Evolutionary conservation across 106 monocot species (phyloP), one percentile per base, ranked within the genome.

Genomic region (Acanthochlamys bracteata): DNA sequence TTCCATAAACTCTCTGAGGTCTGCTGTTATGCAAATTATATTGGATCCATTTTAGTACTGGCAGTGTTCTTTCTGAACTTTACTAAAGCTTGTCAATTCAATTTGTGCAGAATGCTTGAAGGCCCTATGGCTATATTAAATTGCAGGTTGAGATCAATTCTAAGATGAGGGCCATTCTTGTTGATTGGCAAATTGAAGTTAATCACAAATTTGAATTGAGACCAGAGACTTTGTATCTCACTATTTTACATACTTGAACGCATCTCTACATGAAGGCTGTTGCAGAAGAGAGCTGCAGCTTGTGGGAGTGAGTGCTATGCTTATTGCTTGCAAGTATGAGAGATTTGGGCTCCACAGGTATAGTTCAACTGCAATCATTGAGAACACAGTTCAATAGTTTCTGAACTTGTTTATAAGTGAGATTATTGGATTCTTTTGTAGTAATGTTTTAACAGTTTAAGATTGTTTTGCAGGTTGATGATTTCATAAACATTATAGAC

Each of bases 301-400:
- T 25, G 77, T 89, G 7, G 89, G 89, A 11, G 65, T 89, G 26
- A 72, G 74, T 9, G 70, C 89, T 10, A 84, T 89, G 89, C 79
- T 89, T 53, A 79, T 89, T 23, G 89, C 89, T 19, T 79, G 82
- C 74, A 89, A 89, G 59, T 89, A 84, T 26, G 89, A 89, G 52
- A 89, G 55, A 85, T 89, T 8, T 89, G 84, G 84, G 82, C 82
- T 69, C 89, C 89, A 0, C 74, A 82, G 79, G 84, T 84, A 64
- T 17, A 13, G 11, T 2, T 56, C 3, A 42, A 14, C 17, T 49
- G 2, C 17, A n/a, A n/a, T n/a, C n/a, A n/a, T n/a, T n/a, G n/a
- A n/a, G n/a, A n/a, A n/a, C n/a, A n/a, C 10, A 4, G 12, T 49
- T 10, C 10, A 14, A 14, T 10, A 49, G 10, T 4, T 49, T 49